A percentile compares a stretch with the other conserved stretches of the same genome.
phyloP scores from a whole-genome alignment of 208 protist species.

The Crithidia expoeki region DNA sequence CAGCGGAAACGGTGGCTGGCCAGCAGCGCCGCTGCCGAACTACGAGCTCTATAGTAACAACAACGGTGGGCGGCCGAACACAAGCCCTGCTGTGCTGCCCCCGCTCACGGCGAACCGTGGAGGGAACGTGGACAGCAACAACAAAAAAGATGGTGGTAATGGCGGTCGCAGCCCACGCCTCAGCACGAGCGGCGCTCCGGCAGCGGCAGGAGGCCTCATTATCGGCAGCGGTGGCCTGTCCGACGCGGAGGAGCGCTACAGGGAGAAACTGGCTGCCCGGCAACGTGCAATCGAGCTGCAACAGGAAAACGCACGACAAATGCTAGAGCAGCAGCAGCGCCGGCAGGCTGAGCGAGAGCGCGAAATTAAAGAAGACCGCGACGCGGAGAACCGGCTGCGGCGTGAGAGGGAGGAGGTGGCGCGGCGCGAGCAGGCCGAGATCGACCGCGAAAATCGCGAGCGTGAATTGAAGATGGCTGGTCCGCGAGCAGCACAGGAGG shows the following conservation, averaged over 20 bases:
- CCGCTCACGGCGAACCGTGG: background rate
- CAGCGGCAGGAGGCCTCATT: constrained; percentile 18
- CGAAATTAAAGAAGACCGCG: constrained; percentile 42
- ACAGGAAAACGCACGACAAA: constrained; percentile 69
- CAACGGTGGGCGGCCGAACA: constrained; percentile 11
- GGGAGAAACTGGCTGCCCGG: constrained; percentile 39
- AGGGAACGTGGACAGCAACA: background rate
- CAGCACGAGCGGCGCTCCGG: constrained; percentile 12
- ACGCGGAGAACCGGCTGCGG: constrained; percentile 51
- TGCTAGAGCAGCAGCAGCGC: constrained; percentile 57
- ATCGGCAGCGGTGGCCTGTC: constrained; percentile 35
- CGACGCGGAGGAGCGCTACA: constrained; percentile 29
- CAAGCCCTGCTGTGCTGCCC: constrained; percentile 25
- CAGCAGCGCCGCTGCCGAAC: constrained; percentile 10
- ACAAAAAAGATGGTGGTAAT: background rate
- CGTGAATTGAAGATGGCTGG: constrained; percentile 45
- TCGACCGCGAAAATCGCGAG: constrained; percentile 58
- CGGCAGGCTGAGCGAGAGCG: constrained; percentile 46
- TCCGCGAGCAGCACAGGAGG: constrained; percentile 26
- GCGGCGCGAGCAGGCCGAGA: constrained; percentile 47
- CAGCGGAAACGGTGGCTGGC: background rate
- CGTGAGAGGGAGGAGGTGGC: constrained; percentile 54
- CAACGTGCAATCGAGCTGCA: constrained; percentile 73
- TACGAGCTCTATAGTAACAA: constrained; percentile 17
- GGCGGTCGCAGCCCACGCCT: constrained; percentile 14